Percentiles rank a stretch among this genome's conserved stretches.
Evolutionary conservation across 768 basidiomycete genomes (phyloP).

Genomic region (Suillus lakei): DNA sequence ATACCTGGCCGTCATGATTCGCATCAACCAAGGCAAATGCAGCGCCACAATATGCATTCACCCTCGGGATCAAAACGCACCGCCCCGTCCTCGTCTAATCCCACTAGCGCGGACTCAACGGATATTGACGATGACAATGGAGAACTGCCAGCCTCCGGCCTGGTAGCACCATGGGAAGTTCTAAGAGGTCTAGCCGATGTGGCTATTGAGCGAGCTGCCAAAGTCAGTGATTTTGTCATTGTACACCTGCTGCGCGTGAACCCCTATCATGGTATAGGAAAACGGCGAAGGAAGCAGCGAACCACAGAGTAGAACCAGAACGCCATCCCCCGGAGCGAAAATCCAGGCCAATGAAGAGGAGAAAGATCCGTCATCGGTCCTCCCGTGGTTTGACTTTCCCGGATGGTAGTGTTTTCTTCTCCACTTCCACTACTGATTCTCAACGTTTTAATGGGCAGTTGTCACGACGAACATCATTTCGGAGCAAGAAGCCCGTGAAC

Average conservation of each 20-base stretch:
- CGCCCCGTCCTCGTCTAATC: conserved; percentile 64
- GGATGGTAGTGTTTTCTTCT: conserved; percentile 58
- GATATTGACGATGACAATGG: conserved; percentile 84
- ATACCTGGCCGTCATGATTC: conserved; percentile 59
- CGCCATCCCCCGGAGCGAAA: conserved; percentile 76
- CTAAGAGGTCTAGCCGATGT: conserved; percentile 81
- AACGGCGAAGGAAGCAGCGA: conserved; percentile 75
- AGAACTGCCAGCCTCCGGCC: conserved; percentile 78
- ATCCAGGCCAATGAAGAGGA: conserved; percentile 69
- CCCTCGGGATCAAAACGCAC: conserved; percentile 59
- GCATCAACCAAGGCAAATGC: conserved; percentile 33
- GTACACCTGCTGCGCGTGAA: neutral
- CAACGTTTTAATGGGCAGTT: conserved; percentile 46
- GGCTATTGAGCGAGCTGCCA: conserved; percentile 77
- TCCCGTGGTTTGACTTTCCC: conserved; percentile 68
- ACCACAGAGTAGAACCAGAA: conserved; percentile 74
- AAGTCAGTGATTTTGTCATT: conserved; percentile 47
- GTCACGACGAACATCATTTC: conserved; percentile 84
- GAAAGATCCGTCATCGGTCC: conserved; percentile 69
- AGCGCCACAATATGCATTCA: conserved; percentile 31
- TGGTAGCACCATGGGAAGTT: conserved; percentile 89
- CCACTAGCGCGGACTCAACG: conserved; percentile 80
- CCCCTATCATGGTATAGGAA: conserved; percentile 50
- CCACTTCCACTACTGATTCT: conserved; percentile 6
- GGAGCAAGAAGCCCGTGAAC: conserved; percentile 82